phyloP scores from a whole-genome alignment of 2,329 filamentous ascomycete species.

The Incumbomyces lentus region DNA sequence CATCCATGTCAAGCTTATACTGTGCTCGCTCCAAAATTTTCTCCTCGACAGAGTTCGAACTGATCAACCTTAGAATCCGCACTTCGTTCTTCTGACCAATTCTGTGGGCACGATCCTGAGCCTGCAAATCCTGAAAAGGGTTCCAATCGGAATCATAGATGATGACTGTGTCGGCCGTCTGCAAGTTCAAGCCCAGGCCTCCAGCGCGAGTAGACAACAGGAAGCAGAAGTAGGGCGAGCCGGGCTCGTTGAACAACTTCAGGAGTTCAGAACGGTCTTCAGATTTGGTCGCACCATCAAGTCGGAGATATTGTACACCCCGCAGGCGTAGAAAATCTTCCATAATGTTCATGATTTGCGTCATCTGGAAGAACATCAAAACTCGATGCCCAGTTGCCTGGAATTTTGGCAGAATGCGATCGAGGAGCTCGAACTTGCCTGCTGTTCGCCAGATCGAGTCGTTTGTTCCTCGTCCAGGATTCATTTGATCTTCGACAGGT shows the following conservation, averaged over 20 bases:
- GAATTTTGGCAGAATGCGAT: constrained; percentile 89
- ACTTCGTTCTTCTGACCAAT: constrained; percentile 99
- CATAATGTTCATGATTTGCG: constrained; percentile 99
- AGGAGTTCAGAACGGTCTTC: constrained; percentile 91
- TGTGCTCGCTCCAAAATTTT: constrained; percentile 95
- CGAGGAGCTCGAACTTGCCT: constrained; percentile 93
- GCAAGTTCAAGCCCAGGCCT: constrained; percentile 92
- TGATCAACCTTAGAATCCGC: constrained; percentile 88
- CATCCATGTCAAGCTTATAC: constrained; percentile 98
- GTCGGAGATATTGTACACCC: constrained; percentile 73
- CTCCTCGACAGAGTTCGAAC: constrained; percentile 93
- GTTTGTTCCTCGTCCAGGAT: constrained; percentile 76
- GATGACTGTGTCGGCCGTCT: constrained; percentile 97
- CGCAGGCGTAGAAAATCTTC: constrained; percentile 88
- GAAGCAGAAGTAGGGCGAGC: constrained; percentile 95
- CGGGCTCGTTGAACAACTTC: constrained; percentile 75
- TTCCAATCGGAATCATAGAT: constrained; percentile 99
- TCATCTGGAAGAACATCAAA: constrained; percentile 99
- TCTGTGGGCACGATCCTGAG: constrained; percentile 98
- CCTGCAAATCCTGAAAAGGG: constrained; percentile 96
- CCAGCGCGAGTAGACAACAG: constrained; percentile 95
- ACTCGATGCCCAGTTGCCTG: constrained; percentile 83
- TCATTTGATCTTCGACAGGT: constrained; percentile 96
- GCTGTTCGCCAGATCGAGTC: constrained; percentile 90
- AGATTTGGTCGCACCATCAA: constrained; percentile 94